Evolutionary conservation across 768 basidiomycete genomes (phyloP).

Genomic region (Suillus paluster): DNA sequence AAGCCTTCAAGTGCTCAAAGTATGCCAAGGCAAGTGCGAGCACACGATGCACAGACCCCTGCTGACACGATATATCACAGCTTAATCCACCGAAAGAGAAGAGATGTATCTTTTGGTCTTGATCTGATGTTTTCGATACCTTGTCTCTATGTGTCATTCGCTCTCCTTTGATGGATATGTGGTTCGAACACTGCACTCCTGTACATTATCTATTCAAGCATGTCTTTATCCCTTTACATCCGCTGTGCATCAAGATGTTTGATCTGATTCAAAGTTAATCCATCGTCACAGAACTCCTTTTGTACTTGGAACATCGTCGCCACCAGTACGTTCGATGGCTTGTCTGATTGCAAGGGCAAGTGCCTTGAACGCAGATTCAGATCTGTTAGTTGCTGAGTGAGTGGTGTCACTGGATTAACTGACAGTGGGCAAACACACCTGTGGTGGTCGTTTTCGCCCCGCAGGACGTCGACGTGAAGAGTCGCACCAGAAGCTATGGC

Average conservation of each 20-base stretch:
- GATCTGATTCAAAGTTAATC: neutral
- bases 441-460: conserved; percentile 98
- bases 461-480: conserved; percentile 90
- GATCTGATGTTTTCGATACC: conserved; percentile 15
- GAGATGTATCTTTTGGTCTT: conserved; percentile 82
- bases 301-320: conserved; percentile 92
- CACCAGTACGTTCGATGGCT: conserved; percentile 90
- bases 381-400: conserved; percentile 49
- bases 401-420: neutral
- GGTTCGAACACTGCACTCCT: neutral
- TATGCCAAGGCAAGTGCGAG: conserved; percentile 66
- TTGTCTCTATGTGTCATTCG: neutral
- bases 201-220: conserved; percentile 13
- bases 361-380: conserved; percentile 98
- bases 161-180: conserved; percentile 16
- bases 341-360: conserved; percentile 93
- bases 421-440: conserved; percentile 54
- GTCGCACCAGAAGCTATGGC: conserved; percentile 96
- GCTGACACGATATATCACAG: conserved; percentile 39
- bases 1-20: conserved; percentile 82
- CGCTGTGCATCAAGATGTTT: neutral
- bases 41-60: neutral
- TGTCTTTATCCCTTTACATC: conserved; percentile 1
- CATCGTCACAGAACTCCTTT: conserved; percentile 81
- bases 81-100: conserved; percentile 83